Base-by-base conservation (phyloP, 257 asterid species). In the Agastache rugosa region DNA sequence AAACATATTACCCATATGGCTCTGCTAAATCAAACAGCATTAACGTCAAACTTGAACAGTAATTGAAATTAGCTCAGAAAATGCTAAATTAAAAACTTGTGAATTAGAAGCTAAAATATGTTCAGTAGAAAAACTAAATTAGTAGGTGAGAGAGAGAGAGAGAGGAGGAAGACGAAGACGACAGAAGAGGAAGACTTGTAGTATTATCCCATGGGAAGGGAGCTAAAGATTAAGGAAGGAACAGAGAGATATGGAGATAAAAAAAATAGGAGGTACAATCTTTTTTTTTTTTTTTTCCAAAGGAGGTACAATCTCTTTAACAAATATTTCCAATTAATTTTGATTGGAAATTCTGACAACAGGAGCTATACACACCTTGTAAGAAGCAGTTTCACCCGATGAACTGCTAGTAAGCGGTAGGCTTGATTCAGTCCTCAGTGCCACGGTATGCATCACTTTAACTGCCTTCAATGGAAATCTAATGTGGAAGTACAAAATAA, bases 381-480 rank as follows among this genome's bases (percentile, higher is more conserved):
- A 76, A 39, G 64, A 67, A 59, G 79, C 75, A 60, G 84, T 77
- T 77, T 80, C 87, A 73, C 77, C 86, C 15, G 81, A 85, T 71
- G 86, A 75, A 77, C 74, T 60, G 41, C 74, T 75, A 63, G 75
- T 79, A 61, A 66, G 48, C 19, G 83, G 84, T 62, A 89, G 76
- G 79, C 85, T 85, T 67, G 91, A 82, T 81, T 90, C 98, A 1
- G 97, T 92, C 86, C 97, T 87, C 87, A 87, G 78, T 51, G 99
- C 96, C 77, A 94, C 99, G 20, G 85, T 83, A 80, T 94, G 99
- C 99, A 94, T 94, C 77, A 94, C 97, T 77, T 85, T 90, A 48
- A 92, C 99, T 5, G 99, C 98, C 84, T 92, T 94, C 88, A 94
- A 70, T 11, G 98, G 99, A 71, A 69, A 90, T 84, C 99, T 94